Conservation (phyloP, 805 yeast species). For the Starmerella cellae region DNA sequence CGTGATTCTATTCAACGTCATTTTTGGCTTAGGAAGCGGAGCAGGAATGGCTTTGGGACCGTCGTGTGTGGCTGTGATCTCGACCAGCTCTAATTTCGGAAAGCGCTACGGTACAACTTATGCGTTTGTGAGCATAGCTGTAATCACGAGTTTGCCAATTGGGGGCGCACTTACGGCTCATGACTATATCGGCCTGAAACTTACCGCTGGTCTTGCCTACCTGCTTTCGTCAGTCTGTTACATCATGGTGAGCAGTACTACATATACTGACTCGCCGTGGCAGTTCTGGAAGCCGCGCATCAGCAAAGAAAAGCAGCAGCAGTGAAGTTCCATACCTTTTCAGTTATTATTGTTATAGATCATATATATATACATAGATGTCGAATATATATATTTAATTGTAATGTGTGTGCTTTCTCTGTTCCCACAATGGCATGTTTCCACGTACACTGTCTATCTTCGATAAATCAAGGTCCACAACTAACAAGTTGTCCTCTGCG, state of each 20-base stretch:
- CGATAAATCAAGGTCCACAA: conserved; percentile 56
- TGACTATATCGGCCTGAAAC: conserved; percentile 23
- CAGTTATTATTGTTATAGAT: too few relatives aligned
- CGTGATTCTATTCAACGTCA: conserved; percentile 39
- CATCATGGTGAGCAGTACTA: too few relatives aligned
- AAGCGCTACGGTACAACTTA: conserved; percentile 53
- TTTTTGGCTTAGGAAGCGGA: conserved; percentile 33
- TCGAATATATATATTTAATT: background rate
- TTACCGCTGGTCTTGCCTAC: conserved; percentile 23
- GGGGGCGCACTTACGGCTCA: conserved; percentile 24
- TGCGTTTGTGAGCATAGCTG: conserved; percentile 30
- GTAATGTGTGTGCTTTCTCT: conserved; percentile 30
- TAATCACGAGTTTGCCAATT: conserved; percentile 28
- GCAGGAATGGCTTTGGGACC: conserved; percentile 53
- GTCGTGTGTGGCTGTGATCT: conserved; percentile 49
- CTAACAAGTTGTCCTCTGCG: conserved; percentile 64
- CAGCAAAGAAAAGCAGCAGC: too few relatives aligned
- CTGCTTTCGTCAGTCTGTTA: too few relatives aligned
- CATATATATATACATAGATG: too few relatives aligned
- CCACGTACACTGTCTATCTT: conserved; percentile 42
- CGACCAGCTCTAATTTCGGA: conserved; percentile 49
- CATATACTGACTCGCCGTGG: too few relatives aligned
- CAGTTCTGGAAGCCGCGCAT: too few relatives aligned
- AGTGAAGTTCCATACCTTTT: too few relatives aligned
- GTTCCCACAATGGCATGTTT: conserved; percentile 56